Base-by-base conservation (phyloP, 2,329 filamentous ascomycete species). In the Onygenales sp. region DNA sequence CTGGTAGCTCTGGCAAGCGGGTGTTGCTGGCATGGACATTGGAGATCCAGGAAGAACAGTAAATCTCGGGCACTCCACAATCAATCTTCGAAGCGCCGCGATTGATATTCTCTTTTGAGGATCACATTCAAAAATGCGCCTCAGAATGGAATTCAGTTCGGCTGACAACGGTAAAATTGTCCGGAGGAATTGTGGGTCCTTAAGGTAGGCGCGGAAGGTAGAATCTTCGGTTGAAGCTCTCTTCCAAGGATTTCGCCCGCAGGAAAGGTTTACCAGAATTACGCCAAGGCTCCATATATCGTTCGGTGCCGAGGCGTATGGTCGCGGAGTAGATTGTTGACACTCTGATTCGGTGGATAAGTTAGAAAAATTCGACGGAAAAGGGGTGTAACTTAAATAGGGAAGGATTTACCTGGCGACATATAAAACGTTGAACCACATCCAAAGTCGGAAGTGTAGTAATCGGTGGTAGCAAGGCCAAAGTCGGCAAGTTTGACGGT, bases 381-480 rank as follows among this genome's bases (percentile, higher is more conserved):
- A 51, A 54, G 56, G 13, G 39, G 42, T 36, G 17, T 27, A 33
- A 50, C 53, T 13, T 42, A 47, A 35, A 47, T 9, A 14, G 46
- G 49, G 54, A 57, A 55, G 43, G 52, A 76, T 82, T 71, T 86
- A 96, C 92, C 92, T 82, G 93, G 93, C 67, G 90, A 95, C 93
- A 97, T 98, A 76, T 98, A 98, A 66, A 97, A 97, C 11, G 92
- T 97, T 35, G 93, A 97, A 59, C 93, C 93, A 70, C 93, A 98
- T 65, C 93, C 93, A 72, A 95, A 96, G 70, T 98, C 93, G 63
- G 90, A 87, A 59, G 92, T 95, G 61, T 85, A 78, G 60, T 83
- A 79, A 60, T 92, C 88, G 55, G 83, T 84, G 27, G 90, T 97
- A 55, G 93, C 93, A 53, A 98, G 82, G 68, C 93, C 93, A 78